A percentile compares a stretch with the other conserved stretches of the same genome.
Conservation (phyloP, 2,329 filamentous ascomycete species). For the Diplodia seriata region DNA sequence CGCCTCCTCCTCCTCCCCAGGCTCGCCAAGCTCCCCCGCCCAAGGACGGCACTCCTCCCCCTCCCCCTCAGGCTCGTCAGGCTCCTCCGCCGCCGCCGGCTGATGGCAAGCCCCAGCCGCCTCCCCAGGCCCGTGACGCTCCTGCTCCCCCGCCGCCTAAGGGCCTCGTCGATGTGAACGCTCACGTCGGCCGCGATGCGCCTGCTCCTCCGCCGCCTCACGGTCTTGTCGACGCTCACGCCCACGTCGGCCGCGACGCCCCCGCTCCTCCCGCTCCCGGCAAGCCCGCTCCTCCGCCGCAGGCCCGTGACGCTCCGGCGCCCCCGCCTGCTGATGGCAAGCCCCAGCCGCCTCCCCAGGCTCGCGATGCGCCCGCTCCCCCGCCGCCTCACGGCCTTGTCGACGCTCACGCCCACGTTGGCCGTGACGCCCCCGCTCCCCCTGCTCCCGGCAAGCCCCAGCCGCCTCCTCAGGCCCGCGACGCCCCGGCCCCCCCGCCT, state of each 20-base stretch:
- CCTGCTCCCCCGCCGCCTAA: neutral
- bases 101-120: slow-evolving; percentile 1
- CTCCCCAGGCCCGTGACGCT: neutral
- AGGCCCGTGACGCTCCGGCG: neutral
- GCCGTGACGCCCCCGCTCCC: neutral
- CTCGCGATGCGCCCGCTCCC: too few relatives aligned
- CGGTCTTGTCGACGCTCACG: slow-evolving; percentile 8
- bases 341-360: too few relatives aligned
- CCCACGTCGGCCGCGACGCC: too few relatives aligned
- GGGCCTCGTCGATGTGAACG: too few relatives aligned
- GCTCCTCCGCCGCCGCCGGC: neutral
- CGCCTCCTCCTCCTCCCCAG: neutral
- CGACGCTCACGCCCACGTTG: slow-evolving; percentile 5
- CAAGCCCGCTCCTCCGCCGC: neutral
- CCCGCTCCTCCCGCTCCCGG: too few relatives aligned
- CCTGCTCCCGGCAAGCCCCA: neutral
- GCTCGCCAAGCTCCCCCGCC: neutral
- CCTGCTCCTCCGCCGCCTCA: slow-evolving; percentile 10
- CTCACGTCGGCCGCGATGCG: too few relatives aligned
- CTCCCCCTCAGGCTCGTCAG: neutral
- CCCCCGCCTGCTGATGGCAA: neutral
- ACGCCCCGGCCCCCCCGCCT: neutral
- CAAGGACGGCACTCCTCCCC: neutral
- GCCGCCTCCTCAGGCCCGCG: neutral
- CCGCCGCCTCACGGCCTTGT: too few relatives aligned